A percentile compares a stretch with the other conserved stretches of the same genome.
Conservation (phyloP, 495 filamentous ascomycete species). For the Xylaria flabelliformis region DNA sequence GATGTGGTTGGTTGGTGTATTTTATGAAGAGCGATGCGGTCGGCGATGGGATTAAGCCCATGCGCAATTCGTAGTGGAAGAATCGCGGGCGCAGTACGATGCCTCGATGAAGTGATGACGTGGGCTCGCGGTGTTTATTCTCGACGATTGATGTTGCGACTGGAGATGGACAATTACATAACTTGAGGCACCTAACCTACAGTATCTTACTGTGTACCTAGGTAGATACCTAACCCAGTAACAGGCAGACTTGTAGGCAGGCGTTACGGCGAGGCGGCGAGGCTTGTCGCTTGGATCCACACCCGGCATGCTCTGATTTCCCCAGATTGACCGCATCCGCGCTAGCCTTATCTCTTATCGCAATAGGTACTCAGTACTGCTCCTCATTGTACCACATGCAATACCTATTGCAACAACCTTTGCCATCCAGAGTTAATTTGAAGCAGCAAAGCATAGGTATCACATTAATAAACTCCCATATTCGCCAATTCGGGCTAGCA, state of each 20-base stretch:
- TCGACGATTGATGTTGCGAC: neutral
- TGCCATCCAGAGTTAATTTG: too few relatives aligned
- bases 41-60: neutral
- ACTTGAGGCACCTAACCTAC: neutral
- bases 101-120: neutral
- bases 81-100: slow-evolving; percentile 3
- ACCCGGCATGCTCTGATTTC: neutral
- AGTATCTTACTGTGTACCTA: neutral
- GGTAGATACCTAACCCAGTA: neutral
- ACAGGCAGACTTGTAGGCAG: neutral
- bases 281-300: slow-evolving; percentile 4
- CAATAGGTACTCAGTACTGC: neutral
- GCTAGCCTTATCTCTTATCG: slow-evolving; percentile 1
- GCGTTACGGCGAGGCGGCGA: neutral
- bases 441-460: neutral
- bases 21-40: neutral
- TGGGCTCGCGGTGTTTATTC: neutral
- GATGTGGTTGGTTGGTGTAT: neutral
- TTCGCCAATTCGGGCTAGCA: neutral
- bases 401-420: too few relatives aligned
- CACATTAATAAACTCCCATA: neutral
- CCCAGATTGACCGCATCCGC: too few relatives aligned
- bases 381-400: too few relatives aligned
- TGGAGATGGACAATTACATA: neutral
- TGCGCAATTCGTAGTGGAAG: neutral